Conservation (phyloP, 768 basidiomycete species). For the Mycena vulgaris region DNA sequence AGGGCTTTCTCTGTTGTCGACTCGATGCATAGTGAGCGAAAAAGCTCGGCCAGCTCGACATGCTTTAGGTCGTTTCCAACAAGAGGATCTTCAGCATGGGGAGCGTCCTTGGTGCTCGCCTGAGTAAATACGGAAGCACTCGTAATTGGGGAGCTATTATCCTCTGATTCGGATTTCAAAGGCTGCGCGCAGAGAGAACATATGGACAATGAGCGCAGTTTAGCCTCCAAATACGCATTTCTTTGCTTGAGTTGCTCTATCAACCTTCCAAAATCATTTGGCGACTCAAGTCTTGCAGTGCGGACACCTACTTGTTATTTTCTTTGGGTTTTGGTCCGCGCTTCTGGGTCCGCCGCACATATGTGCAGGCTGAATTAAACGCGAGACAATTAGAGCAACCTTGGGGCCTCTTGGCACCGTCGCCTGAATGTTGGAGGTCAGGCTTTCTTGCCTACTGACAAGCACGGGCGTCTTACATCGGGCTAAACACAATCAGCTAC, state of each 20-base stretch:
- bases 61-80: not conserved
- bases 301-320: conserved; percentile 2
- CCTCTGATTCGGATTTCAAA: conserved; percentile 2
- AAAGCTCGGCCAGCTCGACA: conserved; percentile 4
- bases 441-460: not conserved
- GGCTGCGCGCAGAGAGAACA: conserved; percentile 31
- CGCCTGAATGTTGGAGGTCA: conserved; percentile 9
- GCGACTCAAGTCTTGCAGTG: not conserved
- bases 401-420: conserved; percentile 6
- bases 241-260: conserved; percentile 27
- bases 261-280: not conserved
- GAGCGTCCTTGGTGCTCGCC: not conserved
- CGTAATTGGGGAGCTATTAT: not conserved
- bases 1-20: not conserved
- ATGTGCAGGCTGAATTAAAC: conserved; percentile 18
- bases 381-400: conserved; percentile 23
- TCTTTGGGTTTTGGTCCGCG: conserved; percentile 29
- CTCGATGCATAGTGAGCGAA: conserved; percentile 1
- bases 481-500: conserved; percentile 4
- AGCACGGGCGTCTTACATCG: conserved; percentile 18
- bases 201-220: conserved; percentile 23
- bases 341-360: not conserved
- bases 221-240: conserved; percentile 14
- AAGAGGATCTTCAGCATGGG: not conserved
- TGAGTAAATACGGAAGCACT: not conserved